Evolutionary conservation across 1,284 basidiomycete genomes (phyloP).

Genomic region (Melampsora occidentalis): DNA sequence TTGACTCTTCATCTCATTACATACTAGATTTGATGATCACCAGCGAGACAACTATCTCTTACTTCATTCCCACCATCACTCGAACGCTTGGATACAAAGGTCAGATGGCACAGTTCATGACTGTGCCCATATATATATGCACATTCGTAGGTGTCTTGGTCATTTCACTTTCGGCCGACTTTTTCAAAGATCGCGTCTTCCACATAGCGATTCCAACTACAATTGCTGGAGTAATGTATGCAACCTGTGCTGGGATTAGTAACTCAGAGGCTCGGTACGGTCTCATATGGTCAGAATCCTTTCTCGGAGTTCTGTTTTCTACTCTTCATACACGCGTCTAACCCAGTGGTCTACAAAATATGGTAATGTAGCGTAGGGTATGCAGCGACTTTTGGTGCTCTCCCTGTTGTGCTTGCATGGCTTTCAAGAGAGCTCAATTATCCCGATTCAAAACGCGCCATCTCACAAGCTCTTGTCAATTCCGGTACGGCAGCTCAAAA

Average conservation of each 20-base stretch:
- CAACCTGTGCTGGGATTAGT: conserved; percentile 9
- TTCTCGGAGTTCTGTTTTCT: not conserved
- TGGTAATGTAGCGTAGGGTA: conserved; percentile 52
- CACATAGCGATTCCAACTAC: conserved; percentile 17
- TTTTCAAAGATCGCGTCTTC: conserved; percentile 23
- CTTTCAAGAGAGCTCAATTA: conserved; percentile 53
- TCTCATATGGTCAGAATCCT: conserved; percentile 21
- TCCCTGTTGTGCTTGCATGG: conserved; percentile 56
- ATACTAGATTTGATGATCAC: conserved; percentile 18
- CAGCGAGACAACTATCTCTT: conserved; percentile 57
- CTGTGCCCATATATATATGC: conserved; percentile 57
- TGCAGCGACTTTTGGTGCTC: conserved; percentile 56
- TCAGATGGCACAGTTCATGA: conserved; percentile 57
- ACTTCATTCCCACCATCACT: conserved; percentile 57
- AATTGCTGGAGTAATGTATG: conserved; percentile 26
- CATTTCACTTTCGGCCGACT: conserved; percentile 50
- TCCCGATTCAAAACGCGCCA: conserved; percentile 56
- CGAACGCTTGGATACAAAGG: conserved; percentile 55
- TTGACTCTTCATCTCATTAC: not conserved
- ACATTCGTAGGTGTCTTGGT: conserved; percentile 54
- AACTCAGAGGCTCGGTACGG: conserved; percentile 10
- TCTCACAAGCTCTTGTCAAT: conserved; percentile 55
- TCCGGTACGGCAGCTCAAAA: conserved; percentile 36
- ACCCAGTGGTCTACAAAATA: not conserved
- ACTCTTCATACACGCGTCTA: not conserved